Evolutionary conservation across 1,284 basidiomycete genomes (phyloP), one percentile per base, ranked within the genome.

Genomic region (Mycosarcoma mackinlayi): DNA sequence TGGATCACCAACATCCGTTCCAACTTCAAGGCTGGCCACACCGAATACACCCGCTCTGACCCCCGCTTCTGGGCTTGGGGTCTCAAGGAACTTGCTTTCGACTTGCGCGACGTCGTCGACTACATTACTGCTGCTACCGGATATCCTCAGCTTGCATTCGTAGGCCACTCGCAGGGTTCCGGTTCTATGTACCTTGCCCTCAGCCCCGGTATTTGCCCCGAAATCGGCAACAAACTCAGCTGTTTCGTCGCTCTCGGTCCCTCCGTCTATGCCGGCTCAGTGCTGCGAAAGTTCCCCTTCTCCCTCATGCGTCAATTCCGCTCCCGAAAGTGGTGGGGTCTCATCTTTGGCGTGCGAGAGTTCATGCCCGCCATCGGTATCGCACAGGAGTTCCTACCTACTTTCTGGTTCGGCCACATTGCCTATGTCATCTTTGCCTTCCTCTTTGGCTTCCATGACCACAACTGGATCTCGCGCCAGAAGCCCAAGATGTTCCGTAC

Each of bases 41-140:
- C 74, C 35, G 70, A 76, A 39, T 82, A 65, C 64, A 57, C 54
- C 13, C 74, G 77, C 11, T 66, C 59, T 45, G 80, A 82, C 53
- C 80, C 80, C 19, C 70, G 80, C n/a, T 82, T 80, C 72, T 82
- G 80, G 80, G 79, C 80, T 23, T 82, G 78, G 76, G 72, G 77
- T 42, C 61, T 82, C 61, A 79, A 81, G 64, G 79, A 82, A 44
- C 67, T 82, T 11, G 80, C 79, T 21, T 76, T 75, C 25, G 80
- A 82, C 50, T 66, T 82, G 14, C 65, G 70, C 23, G 79, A 82
- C 38, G 50, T 80, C 25, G 77, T 82, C 57, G 69, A 82, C 64
- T 82, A 74, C 65, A 73, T 82, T 53, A 66, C 73, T 19, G 70
- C 71, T 25, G 73, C 66, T 11, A 80, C 80, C 6, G 77, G 74